Base-by-base conservation (phyloP, 768 basidiomycete species). In the Agaricus blazei region DNA sequence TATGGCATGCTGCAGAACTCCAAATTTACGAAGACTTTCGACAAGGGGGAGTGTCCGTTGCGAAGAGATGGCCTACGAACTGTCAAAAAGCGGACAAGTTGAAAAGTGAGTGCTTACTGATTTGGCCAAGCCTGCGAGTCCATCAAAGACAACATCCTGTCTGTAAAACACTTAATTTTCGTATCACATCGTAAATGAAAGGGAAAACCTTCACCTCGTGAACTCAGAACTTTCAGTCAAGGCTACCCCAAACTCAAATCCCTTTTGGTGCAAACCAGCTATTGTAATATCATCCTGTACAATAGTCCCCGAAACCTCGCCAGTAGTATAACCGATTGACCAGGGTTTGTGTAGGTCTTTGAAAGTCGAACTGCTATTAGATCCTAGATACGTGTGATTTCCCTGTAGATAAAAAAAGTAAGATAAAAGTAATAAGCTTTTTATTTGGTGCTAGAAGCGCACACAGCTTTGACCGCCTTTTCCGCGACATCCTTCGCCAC, bases 41-140 rank as follows among this genome's bases (percentile, higher is more conserved):
- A 89, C 77, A 8, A 88, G 88, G 0, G 91, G 93, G 7, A 68
- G 67, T 2, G 79, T 78, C 43, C 72, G 59, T 65, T 93, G 83
- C 58, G 86, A 61, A 26, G 90, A 91, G 51, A 93, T 74, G 6
- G 65, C 70, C 81, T 87, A 37, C 1, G 29, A 34, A 38, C 38
- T 19, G 2, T n/a, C 3, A 24, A 29, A 29, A 45, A 4, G 29
- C 31, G 19, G 14, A 23, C 9, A 59, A n/a, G 38, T 40, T 28
- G 9, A 14, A 23, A 12, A 12, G 15, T 23, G 31, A 15, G 24
- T 36, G 72, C 80, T 51, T 58, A 84, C 85, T 48, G 85, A 86
- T 70, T 85, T 65, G 7, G 66, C 69, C 12, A 72, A 61, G 26
- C 82, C 83, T 68, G 83, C 76, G 28, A 89, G 69, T 27, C 87